These are phyloP conservation scores for Diospyros kaki DNA, from an alignment of 148 eudicot species.

Conservation along the genomic window DNA sequence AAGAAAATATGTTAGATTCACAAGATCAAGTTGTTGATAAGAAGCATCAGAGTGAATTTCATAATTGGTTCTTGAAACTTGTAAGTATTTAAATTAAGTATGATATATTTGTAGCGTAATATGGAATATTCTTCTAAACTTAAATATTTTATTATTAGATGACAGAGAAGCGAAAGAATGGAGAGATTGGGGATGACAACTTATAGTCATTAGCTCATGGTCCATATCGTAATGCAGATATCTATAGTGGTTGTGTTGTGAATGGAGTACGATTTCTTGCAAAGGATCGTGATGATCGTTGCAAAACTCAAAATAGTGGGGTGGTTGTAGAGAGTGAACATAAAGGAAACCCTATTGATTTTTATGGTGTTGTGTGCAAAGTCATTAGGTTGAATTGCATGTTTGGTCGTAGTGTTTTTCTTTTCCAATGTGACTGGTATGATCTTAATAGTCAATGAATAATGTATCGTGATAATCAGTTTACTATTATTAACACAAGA, in stretches of 20 bases:
- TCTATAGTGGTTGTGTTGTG: not conserved
- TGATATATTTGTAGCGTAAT: not conserved
- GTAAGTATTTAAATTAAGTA: not conserved
- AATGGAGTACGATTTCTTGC: constrained; percentile 4
- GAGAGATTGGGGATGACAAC: not conserved
- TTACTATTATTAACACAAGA: not conserved
- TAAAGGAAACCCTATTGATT: constrained; percentile 3
- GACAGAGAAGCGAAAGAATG: not conserved
- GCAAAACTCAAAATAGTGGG: constrained; percentile 5
- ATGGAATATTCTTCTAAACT: not conserved
- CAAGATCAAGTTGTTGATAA: not conserved
- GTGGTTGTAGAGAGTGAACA: constrained; percentile 2
- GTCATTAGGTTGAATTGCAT: not conserved
- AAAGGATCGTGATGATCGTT: not conserved
- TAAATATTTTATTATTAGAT: not conserved
- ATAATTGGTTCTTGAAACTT: not conserved
- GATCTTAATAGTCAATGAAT: not conserved
- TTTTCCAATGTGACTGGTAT: constrained; percentile 13
- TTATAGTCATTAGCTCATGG: not conserved
- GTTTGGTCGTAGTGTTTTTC: not conserved
- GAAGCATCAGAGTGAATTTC: not conserved
- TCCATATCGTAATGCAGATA: not conserved
- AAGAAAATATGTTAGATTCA: not conserved
- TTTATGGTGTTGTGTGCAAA: constrained; percentile 9
- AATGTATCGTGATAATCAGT: not conserved